A percentile compares a stretch with the other conserved stretches of the same genome.
These are phyloP conservation scores for Streptanthus diversifolius DNA, from an alignment of 345 rosid species.

Conservation along the genomic window DNA sequence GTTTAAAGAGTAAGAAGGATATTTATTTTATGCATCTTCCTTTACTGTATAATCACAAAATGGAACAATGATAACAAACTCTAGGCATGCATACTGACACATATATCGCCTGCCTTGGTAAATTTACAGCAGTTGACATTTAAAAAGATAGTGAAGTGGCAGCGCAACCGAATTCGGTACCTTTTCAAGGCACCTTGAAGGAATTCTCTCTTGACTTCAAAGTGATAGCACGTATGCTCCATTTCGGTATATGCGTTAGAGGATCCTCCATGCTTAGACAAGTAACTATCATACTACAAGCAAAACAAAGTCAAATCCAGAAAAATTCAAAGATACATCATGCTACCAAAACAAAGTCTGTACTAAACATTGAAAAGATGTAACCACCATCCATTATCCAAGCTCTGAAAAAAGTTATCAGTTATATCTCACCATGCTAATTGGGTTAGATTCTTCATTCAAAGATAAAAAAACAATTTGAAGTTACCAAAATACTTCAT, in stretches of 20 bases:
- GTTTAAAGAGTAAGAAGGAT: background rate
- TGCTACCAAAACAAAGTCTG: background rate
- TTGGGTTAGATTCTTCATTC: background rate
- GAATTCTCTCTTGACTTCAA: slow-evolving; percentile 86
- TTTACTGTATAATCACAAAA: background rate
- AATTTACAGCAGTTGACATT: background rate
- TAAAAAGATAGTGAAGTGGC: background rate
- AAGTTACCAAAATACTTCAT: background rate
- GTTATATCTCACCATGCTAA: background rate
- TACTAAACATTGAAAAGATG: background rate
- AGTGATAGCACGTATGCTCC: slow-evolving; percentile 96
- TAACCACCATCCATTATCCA: background rate
- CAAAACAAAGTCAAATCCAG: slow-evolving; percentile 43
- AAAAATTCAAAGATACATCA: slow-evolving; percentile 18
- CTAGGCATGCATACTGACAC: slow-evolving; percentile 3
- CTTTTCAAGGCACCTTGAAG: slow-evolving; percentile 84
- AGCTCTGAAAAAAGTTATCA: background rate
- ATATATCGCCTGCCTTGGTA: background rate
- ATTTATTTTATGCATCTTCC: background rate
- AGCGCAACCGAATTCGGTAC: slow-evolving; percentile 37
- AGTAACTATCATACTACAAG: slow-evolving; percentile 95
- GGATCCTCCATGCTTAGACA: slow-evolving; percentile 98
- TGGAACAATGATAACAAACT: slow-evolving; percentile 1
- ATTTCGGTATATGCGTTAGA: slow-evolving; percentile 95
- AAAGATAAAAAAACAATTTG: background rate